Conservation (phyloP, 2,329 filamentous ascomycete genomes). For the Cladorrhinum sp. region DNA sequence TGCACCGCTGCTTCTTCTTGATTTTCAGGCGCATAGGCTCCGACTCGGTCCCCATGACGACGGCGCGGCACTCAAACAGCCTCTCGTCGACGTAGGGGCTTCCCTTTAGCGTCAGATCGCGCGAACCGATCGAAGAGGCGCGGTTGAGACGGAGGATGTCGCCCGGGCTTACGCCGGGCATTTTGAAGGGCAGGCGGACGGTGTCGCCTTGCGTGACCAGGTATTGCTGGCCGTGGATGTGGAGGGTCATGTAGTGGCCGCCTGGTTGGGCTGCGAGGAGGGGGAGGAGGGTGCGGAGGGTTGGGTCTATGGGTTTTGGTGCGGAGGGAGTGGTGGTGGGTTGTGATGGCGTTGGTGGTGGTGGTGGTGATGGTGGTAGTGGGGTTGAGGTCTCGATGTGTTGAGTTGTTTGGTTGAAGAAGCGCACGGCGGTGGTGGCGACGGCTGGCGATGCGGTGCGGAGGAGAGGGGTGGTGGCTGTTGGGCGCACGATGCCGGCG, state of each 20-base stretch:
- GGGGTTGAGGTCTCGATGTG: slow-evolving; percentile 42
- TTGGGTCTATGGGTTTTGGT: slow-evolving; percentile 46
- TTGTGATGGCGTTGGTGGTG: slow-evolving; percentile 29
- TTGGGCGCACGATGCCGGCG: slow-evolving; percentile 44
- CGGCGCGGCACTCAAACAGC: slow-evolving; percentile 80
- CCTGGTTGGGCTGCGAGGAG: slow-evolving; percentile 67
- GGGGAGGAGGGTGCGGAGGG: slow-evolving; percentile 62
- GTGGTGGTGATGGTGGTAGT: slow-evolving; percentile 5
- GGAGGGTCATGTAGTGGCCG: slow-evolving; percentile 71
- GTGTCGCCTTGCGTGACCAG: slow-evolving; percentile 74
- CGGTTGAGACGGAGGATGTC: slow-evolving; percentile 87
- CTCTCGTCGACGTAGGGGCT: slow-evolving; percentile 77
- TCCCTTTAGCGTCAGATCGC: slow-evolving; percentile 87
- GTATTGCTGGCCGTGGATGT: slow-evolving; percentile 77
- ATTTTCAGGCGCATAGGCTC: slow-evolving; percentile 74
- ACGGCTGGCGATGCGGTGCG: neutral
- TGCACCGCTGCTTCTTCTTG: slow-evolving; percentile 77
- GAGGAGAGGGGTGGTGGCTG: slow-evolving; percentile 21
- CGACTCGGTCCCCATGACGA: slow-evolving; percentile 79
- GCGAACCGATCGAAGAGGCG: slow-evolving; percentile 74
- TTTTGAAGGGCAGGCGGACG: slow-evolving; percentile 74
- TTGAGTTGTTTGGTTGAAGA: slow-evolving; percentile 50
- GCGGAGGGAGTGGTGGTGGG: slow-evolving; percentile 9
- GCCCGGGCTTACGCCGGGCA: slow-evolving; percentile 72
- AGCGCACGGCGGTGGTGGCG: slow-evolving; percentile 31